Evolutionary conservation across 352 stramenopile species (phyloP), one percentile per base, ranked within the genome.

Genomic region (Aphanomyces cochlioides): DNA sequence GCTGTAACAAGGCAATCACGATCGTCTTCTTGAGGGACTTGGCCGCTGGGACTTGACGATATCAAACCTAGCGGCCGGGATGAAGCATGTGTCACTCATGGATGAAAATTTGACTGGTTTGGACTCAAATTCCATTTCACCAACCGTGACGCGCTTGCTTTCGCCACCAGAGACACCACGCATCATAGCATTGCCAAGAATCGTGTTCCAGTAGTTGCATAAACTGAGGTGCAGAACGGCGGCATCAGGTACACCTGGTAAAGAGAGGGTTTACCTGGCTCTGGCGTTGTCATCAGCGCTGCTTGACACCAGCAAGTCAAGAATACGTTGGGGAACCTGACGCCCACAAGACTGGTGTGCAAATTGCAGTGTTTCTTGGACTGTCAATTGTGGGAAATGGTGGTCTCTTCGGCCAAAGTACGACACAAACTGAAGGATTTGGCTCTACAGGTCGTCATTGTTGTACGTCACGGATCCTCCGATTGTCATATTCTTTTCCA

Each of bases 71-170:
- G 81, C 82, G 3, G 79, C 82, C 10, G 74, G 79, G 72, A 89
- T 80, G 28, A 90, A 74, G 2, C 80, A 78, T n/a, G n/a, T n/a
- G n/a, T n/a, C n/a, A n/a, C n/a, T n/a, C n/a, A n/a, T n/a, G n/a
- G n/a, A n/a, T n/a, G n/a, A 78, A 39, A 97, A 58, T 13, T 91
- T 79, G 17, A 94, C 80, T 8, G 74, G 72, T 53, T 88, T 86
- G 70, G 92, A 76, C 2, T 81, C 92, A 4, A 96, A 83, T 65
- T 94, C 75, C 85, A 90, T 87, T 63, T 93, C 83, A 47, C 81
- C 84, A 4, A 77, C 84, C 3, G 86, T 93, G 47, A 92, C 82
- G 56, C 87, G 85, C 73, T 90, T 90, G 15, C 83, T 76, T 50
- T 94, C 81, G 4, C 86, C 86, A 10, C 85, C 85, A 4, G 83